phyloP scores from a whole-genome alignment of 1,284 basidiomycete genomes.

The Fomitopsis palustris region DNA sequence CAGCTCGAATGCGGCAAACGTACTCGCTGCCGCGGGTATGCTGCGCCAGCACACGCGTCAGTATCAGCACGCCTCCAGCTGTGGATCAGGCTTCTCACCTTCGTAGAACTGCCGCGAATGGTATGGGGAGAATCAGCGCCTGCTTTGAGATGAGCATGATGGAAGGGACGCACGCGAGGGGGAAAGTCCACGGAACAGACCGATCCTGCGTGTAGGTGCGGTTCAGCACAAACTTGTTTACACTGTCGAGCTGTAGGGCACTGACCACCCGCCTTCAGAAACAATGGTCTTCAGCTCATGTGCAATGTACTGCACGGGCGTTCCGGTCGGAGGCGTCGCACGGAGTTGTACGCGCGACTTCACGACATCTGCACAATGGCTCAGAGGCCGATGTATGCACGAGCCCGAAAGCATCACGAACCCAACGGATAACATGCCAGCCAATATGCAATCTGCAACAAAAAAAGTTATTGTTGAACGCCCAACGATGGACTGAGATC shows the following conservation, averaged over 20 bases:
- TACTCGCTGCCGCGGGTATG: slow-evolving; percentile 88
- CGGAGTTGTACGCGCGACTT: slow-evolving; percentile 90
- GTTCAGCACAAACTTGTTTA: background rate
- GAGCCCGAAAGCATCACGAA: background rate
- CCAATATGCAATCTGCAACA: slow-evolving; percentile 83
- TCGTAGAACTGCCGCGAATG: slow-evolving; percentile 42
- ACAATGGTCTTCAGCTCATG: slow-evolving; percentile 69
- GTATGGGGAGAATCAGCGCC: background rate
- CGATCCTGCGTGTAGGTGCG: slow-evolving; percentile 38
- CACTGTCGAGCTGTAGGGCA: slow-evolving; percentile 2
- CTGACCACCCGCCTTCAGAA: slow-evolving; percentile 74
- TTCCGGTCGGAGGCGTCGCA: slow-evolving; percentile 69
- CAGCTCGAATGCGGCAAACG: slow-evolving; percentile 90
- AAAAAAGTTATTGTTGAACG: background rate
- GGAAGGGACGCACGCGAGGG: slow-evolving; percentile 56
- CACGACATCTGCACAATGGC: slow-evolving; percentile 64
- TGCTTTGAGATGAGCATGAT: no score
- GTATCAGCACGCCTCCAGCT: background rate
- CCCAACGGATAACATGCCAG: slow-evolving; percentile 87
- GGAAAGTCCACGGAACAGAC: slow-evolving; percentile 70
- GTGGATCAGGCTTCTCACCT: slow-evolving; percentile 36
- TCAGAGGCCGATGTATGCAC: background rate
- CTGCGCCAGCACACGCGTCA: slow-evolving; percentile 34
- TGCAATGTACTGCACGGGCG: slow-evolving; percentile 80
- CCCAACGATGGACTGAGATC: background rate